Evolutionary conservation across 169 alveolate genomes (phyloP).

Genomic region (Plasmodium inui): DNA sequence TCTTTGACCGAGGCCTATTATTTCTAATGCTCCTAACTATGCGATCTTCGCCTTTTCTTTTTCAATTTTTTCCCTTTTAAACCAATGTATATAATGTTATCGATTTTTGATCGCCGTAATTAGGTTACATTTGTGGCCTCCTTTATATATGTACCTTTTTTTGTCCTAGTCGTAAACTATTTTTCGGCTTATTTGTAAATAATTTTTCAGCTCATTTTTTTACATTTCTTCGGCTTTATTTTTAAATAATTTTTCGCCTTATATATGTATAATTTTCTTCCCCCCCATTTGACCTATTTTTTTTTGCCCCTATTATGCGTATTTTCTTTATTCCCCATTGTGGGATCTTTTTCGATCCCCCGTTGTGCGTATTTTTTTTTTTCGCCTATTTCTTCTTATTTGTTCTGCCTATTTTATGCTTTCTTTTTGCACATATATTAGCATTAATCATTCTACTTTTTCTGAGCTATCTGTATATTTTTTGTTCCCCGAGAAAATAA

Average conservation of each 20-base stretch:
- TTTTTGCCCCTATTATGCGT: not conserved
- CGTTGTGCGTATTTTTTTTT: not conserved
- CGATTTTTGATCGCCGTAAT: not conserved
- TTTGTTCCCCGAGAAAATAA: too few relatives aligned
- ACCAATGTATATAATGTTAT: not conserved
- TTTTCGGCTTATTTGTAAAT: too few relatives aligned
- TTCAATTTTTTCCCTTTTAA: not conserved
- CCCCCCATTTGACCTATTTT: too few relatives aligned
- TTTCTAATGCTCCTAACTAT: too few relatives aligned
- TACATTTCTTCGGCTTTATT: too few relatives aligned
- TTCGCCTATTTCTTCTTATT: not conserved
- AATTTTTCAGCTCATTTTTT: too few relatives aligned
- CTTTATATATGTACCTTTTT: too few relatives aligned
- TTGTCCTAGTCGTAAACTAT: not conserved
- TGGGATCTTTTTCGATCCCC: too few relatives aligned
- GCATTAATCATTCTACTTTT: too few relatives aligned
- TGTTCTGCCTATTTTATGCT: not conserved
- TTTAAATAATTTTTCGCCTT: too few relatives aligned
- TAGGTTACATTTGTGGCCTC: not conserved
- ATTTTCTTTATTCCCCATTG: not conserved
- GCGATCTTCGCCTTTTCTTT: not conserved
- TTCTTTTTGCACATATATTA: not conserved
- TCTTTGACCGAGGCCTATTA: not conserved
- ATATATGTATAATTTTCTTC: too few relatives aligned
- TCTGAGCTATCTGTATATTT: not conserved